These are phyloP conservation scores for Porcisia deanei DNA, from an alignment of 208 protist genomes.

Conservation along the genomic window DNA sequence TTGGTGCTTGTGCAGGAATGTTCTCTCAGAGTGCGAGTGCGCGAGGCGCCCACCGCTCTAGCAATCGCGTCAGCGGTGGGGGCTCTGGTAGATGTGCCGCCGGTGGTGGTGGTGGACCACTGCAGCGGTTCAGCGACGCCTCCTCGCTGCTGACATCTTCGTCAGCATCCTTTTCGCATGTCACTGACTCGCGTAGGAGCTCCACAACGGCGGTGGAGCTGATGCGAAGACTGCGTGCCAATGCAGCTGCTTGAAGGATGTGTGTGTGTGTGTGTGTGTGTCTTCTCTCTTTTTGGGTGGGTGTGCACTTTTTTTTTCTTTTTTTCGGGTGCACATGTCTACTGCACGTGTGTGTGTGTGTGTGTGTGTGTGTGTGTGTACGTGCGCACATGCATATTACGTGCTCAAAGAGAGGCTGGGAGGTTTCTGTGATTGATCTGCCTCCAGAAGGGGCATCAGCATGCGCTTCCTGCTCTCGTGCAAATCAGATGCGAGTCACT, in stretches of 20 bases:
- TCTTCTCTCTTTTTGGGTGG: neutral
- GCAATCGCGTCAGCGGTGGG: neutral
- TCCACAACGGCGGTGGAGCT: conserved; percentile 29
- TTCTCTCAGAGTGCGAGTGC: neutral
- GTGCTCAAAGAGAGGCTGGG: too few species aligned
- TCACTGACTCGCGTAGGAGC: conserved; percentile 1
- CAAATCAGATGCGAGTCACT: too few species aligned
- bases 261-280: neutral
- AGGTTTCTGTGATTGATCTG: too few species aligned
- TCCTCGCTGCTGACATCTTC: neutral
- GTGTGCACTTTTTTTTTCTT: neutral
- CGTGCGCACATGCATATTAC: too few species aligned
- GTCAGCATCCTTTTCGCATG: neutral
- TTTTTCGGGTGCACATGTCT: neutral
- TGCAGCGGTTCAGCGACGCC: neutral
- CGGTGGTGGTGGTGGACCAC: neutral
- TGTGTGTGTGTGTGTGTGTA: too few species aligned
- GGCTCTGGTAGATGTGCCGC: neutral
- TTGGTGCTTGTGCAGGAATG: neutral
- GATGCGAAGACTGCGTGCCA: conserved; percentile 30
- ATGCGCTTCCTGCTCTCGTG: too few species aligned
- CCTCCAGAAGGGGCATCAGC: too few species aligned
- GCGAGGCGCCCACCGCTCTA: neutral
- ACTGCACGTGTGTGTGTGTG: neutral
- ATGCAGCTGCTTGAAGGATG: conserved; percentile 5